A percentile compares a stretch with the other conserved stretches of the same genome.
Evolutionary conservation across 345 rosid species (phyloP).

Genomic region (Sonneratia alba): DNA sequence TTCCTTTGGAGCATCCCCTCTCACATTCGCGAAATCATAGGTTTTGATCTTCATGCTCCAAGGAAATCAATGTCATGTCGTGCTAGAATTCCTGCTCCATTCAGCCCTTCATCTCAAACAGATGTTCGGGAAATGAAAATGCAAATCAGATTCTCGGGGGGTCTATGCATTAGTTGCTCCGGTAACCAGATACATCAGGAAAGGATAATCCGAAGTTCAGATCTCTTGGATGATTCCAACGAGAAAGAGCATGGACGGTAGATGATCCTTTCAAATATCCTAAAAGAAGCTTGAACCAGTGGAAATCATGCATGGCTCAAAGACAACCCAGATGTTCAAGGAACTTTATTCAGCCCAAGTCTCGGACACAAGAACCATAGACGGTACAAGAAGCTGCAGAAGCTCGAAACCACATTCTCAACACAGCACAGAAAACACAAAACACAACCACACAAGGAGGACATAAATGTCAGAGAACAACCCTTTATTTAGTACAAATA

Average conservation of each 20-base stretch:
- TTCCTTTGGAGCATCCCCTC: too few species aligned
- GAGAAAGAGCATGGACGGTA: background rate
- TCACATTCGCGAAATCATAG: too few species aligned
- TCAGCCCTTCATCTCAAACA: too few species aligned
- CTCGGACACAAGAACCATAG: background rate
- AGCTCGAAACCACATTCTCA: background rate
- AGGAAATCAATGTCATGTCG: too few species aligned
- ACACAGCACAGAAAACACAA: background rate
- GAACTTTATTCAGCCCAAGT: background rate
- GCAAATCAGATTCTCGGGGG: too few species aligned
- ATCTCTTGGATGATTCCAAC: background rate
- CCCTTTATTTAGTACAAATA: slow-evolving; percentile 32
- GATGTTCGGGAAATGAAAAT: too few species aligned
- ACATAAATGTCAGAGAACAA: background rate
- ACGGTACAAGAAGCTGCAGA: background rate
- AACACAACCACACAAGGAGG: background rate
- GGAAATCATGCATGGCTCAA: background rate
- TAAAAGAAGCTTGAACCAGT: background rate
- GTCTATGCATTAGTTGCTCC: too few species aligned
- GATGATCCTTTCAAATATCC: background rate
- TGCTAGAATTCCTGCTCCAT: too few species aligned
- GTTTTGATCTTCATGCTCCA: too few species aligned
- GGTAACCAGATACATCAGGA: too few species aligned
- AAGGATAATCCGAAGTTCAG: too few species aligned
- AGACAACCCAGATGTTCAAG: background rate